Evolutionary conservation across 2,329 filamentous ascomycete genomes (phyloP), one percentile per base, ranked within the genome.

Genomic region (Hypoxylon sp.): DNA sequence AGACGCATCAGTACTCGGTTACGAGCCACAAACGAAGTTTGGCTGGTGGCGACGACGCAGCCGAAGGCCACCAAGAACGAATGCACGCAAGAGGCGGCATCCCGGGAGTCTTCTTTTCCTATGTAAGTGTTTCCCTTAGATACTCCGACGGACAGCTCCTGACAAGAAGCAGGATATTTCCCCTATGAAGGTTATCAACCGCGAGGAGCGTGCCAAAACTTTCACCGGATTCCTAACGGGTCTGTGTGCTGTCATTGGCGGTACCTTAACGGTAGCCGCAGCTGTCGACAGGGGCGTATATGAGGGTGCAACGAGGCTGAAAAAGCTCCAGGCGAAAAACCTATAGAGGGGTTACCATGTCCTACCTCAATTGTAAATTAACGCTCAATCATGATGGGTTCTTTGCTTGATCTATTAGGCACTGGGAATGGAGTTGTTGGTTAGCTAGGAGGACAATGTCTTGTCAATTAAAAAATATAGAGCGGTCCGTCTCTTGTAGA

Each of bases 171-270:
- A 94, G 91, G 96, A 99, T 74, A 99, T 99, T 78, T 98, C 95
- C 1, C 96, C 96, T 4, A 99, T 99, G 96, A 99, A 98, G 83
- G 95, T 99, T 66, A 91, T 99, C 81, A 99, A 99, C 83, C 91
- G 94, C 59, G 96, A 99, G 82, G 91, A 92, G 71, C 88, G 93
- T 48, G 84, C 90, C 65, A 98, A 98, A 84, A 91, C 91, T 3
- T 96, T 99, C 78, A 89, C 93, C 0, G 92, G 92, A 16, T 99
- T 99, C 84, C 80, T 99, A 63, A 95, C 96, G 0, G 96, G 96
- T 50, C 88, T 99, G 19, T 99, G 96, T 78, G 95, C 95, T 37
- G 91, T 98, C 66, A 90, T 99, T 53, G 96, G 96, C 67, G 96
- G 96, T 71, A 99, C 96, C 0, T 81, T 99, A 71, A 99, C 96